Conservation (phyloP, 352 stramenopile genomes). For the Globisporangium iwayamae region DNA sequence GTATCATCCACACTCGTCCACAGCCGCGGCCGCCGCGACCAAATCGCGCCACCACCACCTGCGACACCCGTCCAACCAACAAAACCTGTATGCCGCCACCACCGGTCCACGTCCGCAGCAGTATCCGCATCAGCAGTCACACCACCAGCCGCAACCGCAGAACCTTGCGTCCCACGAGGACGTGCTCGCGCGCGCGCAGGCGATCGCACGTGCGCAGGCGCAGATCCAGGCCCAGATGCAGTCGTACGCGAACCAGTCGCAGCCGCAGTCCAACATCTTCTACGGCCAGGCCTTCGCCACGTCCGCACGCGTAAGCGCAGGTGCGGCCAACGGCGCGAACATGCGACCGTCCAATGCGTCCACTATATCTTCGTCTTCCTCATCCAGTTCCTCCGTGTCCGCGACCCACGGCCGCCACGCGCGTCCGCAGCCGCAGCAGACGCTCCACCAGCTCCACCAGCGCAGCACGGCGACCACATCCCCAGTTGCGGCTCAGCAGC, state of each 20-base stretch:
- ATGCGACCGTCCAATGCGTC: slow-evolving; percentile 1
- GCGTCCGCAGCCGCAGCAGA: slow-evolving; percentile 17
- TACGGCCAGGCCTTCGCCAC: slow-evolving; percentile 11
- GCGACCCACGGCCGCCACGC: neutral
- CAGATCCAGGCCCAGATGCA: slow-evolving; percentile 40
- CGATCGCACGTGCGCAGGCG: slow-evolving; percentile 24
- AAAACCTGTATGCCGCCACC: neutral
- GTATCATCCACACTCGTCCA: neutral
- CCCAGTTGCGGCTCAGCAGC: slow-evolving; percentile 7
- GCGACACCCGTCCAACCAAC: slow-evolving; percentile 10
- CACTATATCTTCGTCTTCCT: slow-evolving; percentile 15
- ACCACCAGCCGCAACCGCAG: slow-evolving; percentile 1
- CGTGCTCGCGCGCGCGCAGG: slow-evolving; percentile 22
- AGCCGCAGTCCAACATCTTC: slow-evolving; percentile 13
- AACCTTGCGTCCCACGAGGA: slow-evolving; percentile 15
- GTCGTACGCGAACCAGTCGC: slow-evolving; percentile 19
- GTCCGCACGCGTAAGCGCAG: neutral
- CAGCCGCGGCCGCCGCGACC: neutral
- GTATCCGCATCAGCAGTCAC: neutral
- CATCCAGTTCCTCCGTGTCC: neutral
- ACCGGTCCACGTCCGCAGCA: neutral
- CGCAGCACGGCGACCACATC: slow-evolving; percentile 21
- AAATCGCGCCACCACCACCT: slow-evolving; percentile 3
- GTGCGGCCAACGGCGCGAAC: neutral
- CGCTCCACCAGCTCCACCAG: slow-evolving; percentile 22